Base-by-base conservation (phyloP, 129 eudicot genomes). In the Chrysanthemum seticuspe region DNA sequence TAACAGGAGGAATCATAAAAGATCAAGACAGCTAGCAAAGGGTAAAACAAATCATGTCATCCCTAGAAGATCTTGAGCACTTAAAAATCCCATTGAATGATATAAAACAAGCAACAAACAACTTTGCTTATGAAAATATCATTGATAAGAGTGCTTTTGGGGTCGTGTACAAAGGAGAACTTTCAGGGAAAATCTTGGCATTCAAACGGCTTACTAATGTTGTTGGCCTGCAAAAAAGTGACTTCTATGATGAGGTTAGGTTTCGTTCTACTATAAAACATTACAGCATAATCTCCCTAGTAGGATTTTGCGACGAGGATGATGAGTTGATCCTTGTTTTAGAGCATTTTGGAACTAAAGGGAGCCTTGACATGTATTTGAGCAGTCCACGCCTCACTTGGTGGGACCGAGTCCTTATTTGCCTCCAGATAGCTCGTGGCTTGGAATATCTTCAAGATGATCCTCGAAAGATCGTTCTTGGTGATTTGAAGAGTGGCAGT, bases 41-140 rank as follows among this genome's bases (percentile, higher is more conserved):
- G 36, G 36, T 31, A 31, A 56, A 15, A 55, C 23, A 36, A 34
- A 64, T 29, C 27, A 5, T 65, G 70, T 15, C 15, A 31, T 19
- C 47, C 70, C 54, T 65, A 31, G 13, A 45, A 65, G 27, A 65
- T 10, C 18, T 65, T 48, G 70, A 19, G 16, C 29, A 44, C 5
- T 40, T 40, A 19, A 34, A 12, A 65, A 65, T 65, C 19, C 34
- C 54, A 9, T 44, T 65, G n/a, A 23, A 65, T 9, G 70, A 65
- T 15, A 45, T 65, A 15, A 65, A n/a, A 65, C 4, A 15, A 9
- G 70, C 55, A 48, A 65, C 70, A 25, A 65, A 65, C 25, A 65
- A 65, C 34, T 65, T 65, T 16, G 31, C 31, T 16, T 13, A 18
- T n/a, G 54, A 65, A 44, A 13, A 65, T 65, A 10, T 65, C 13